Evolutionary conservation across 2,329 filamentous ascomycete species (phyloP).

Genomic region (Fusarium albosuccineum): DNA sequence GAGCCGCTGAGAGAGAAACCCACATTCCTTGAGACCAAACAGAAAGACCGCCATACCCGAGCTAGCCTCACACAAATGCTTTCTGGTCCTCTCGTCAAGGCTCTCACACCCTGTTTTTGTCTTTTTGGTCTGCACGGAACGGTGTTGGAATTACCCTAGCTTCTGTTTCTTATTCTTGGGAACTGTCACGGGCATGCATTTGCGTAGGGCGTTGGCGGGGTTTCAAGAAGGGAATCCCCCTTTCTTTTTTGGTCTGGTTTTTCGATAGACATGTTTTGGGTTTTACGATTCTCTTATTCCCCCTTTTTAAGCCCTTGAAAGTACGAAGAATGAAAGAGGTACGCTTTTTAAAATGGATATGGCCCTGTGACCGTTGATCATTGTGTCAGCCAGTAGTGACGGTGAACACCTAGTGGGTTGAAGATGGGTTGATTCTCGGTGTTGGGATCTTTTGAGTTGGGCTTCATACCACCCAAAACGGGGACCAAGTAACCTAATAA

Average conservation of each 20-base stretch:
- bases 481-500: too few relatives aligned
- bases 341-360: constrained; percentile 13
- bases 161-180: constrained; percentile 40
- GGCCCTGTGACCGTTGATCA: too few relatives aligned
- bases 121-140: constrained; percentile 22
- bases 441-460: too few relatives aligned
- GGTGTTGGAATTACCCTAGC: constrained; percentile 20
- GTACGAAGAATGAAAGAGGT: constrained; percentile 39
- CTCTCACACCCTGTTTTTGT: constrained; percentile 15
- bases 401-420: too few relatives aligned
- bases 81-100: constrained; percentile 21
- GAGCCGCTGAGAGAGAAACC: constrained; percentile 23
- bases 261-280: constrained; percentile 11
- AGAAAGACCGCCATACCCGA: constrained; percentile 39
- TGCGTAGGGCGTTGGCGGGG: constrained; percentile 46
- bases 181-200: constrained; percentile 43
- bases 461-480: too few relatives aligned
- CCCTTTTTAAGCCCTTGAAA: constrained; percentile 33
- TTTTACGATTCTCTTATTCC: constrained; percentile 25
- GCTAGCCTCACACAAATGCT: constrained; percentile 42
- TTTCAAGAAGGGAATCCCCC: constrained; percentile 35
- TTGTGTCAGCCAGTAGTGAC: too few relatives aligned
- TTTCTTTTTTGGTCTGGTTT: constrained; percentile 25
- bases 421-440: too few relatives aligned
- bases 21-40: constrained; percentile 17